Base-by-base conservation (phyloP, 768 basidiomycete species). In the Asterophora lycoperdoides region DNA sequence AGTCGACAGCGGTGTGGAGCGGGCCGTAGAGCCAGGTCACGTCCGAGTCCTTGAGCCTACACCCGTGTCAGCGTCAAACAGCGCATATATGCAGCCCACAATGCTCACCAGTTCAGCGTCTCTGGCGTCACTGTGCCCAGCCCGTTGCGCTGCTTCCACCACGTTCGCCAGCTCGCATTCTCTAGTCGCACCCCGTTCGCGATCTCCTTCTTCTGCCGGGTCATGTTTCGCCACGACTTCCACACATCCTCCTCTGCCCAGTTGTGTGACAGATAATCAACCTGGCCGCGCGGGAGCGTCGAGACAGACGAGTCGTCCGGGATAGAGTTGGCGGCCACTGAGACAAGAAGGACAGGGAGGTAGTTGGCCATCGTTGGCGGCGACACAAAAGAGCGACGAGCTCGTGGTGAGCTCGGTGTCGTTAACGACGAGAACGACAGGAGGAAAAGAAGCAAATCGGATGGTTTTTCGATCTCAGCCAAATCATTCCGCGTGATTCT, bases 1-100 rank as follows among this genome's bases (percentile, higher is more conserved):
- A 88, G 56, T 92, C 91, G 38, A 84, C 82, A n/a, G 91, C 92
- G 1, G 93, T 91, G 66, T 99, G 95, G 0, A 99, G 74, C 17
- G 95, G 95, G 0, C 95, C 95, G 61, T 99, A 98, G 0, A 99
- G 80, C 95, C 95, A 99, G 1, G 96, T 99, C 34, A 98, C 95
- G 65, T 99, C 95, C 5, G 90, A 93, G 68, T 99, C 95, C 68
- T 99, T 99, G 60, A 99, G 83, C 95, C 95, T 98, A 71, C 40
- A 49, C 36, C 32, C 33, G 51, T 52, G 40, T 54, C 29, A 55
- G 49, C 3, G 2, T 9, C 13, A 23, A 35, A 33, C 32, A 40
- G 42, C 15, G 42, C 23, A 23, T 23, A 23, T 23, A 23, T 23
- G 23, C 23, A 23, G 23, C 67, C 86, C 59, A 68, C n/a, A n/a